Base-by-base conservation (phyloP, 1,284 basidiomycete species). In the Moesziomyces sp. region DNA sequence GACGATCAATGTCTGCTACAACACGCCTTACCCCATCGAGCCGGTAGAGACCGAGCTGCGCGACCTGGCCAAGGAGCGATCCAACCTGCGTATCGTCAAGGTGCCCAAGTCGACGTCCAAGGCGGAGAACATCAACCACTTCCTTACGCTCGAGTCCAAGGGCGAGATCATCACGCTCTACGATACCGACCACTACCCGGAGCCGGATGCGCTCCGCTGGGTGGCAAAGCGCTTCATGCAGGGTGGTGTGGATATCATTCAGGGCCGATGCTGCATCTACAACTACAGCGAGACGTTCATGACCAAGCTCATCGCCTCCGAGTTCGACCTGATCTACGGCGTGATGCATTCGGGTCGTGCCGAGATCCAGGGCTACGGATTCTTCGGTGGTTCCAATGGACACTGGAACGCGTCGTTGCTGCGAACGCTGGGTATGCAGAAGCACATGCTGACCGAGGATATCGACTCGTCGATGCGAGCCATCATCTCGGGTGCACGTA, bases 331-430 rank as follows among this genome's bases (percentile, higher is more conserved):
- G 21, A 78, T 78, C 56, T 81, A 81, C 56, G 76, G 74, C 42
- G 76, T 78, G 19, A 69, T 78, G 59, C 79, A 81, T 65, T 62
- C 59, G 11, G 78, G 79, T 46, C 69, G 78, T 49, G 79, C 79
- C 30, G 72, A 77, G 44, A 44, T 75, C 16, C 76, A 78, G 55
- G 68, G 71, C 2, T 78, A 76, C 44, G 77, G 77, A 19, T 68
- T 80, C 66, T 80, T 81, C 49, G 79, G 79, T 51, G 79, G 79
- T 10, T 70, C 68, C 46, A 80, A 81, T 64, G 80, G 80, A 18
- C 73, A 78, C 57, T 81, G 80, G 80, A 81, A 80, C 57, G 71
- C 77, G 6, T 77, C 75, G 26, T 66, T 81, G 14, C 69, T 81
- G 13, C 59, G 59, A 10, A 68, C 77, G 7, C 63, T 81, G 1